Base-by-base conservation (phyloP, 805 yeast genomes). In the Metschnikowia amazonensis region DNA sequence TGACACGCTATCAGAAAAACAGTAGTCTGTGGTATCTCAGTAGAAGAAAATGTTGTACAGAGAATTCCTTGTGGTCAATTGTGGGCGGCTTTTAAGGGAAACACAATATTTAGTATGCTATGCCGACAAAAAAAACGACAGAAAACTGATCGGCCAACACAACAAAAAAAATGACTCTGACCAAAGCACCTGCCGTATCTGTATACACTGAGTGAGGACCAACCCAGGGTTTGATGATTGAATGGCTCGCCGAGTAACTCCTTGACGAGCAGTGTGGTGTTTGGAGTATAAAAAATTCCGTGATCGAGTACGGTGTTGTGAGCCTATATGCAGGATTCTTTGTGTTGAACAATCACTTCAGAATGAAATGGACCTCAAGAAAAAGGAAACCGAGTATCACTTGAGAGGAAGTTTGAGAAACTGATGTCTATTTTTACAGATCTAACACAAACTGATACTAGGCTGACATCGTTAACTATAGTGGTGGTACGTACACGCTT, bases 221-320 rank as follows among this genome's bases (percentile, higher is more conserved):
- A 17, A 29, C 33, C 32, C 28, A 14, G 33, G 41, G 25, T 9
- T 37, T 8, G 33, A 27, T 37, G 25, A 13, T n/a, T 28, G 31
- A 28, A 28, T 18, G 41, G 24, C 41, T 37, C 32, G 31, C 41
- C 41, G 33, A 37, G 33, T 37, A 16, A 37, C 33, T 29, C 41
- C 41, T 28, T 37, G 21, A 27, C 28, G 41, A 37, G 41, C n/a
- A 28, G 32, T 37, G 32, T 37, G 41, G 25, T 27, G 23, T 27
- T 28, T 18, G 17, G 20, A 18, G 14, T 10, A 4, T 20, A 37
- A 37, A 37, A 37, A 37, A 21, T 37, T 37, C 41, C 41, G 41
- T 37, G 41, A 18, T 37, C 41, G 41, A 20, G 41, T 27, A 37
- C 41, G 41, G 24, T 28, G 41, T 29, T 27, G 29, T 18, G 5